Percentiles rank a stretch among this genome's conserved stretches.
Evolutionary conservation across 306 rosid genomes (phyloP).

Genomic region (Alnus glutinosa): DNA sequence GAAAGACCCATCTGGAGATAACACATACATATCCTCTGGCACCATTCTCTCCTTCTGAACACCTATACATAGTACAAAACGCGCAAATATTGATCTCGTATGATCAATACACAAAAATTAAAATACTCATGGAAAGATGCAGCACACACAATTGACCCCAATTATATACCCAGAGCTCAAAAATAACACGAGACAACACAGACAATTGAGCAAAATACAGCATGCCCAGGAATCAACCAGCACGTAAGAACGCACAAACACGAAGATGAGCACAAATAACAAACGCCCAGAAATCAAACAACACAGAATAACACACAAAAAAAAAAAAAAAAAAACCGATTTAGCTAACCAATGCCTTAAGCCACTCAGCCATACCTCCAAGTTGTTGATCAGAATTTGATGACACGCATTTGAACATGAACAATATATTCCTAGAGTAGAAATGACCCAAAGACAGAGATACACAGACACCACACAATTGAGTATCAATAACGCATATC

Average conservation of each 20-base stretch:
- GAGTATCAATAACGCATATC: slow-evolving; percentile 6
- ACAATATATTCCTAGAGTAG: background rate
- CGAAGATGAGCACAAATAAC: slow-evolving; percentile 15
- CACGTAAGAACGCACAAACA: background rate
- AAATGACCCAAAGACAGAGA: background rate
- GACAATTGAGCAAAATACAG: slow-evolving; percentile 16
- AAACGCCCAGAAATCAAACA: slow-evolving; percentile 25
- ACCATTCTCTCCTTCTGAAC: slow-evolving; percentile 98
- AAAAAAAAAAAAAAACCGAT: background rate
- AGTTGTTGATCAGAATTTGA: no score
- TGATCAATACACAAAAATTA: slow-evolving; percentile 7
- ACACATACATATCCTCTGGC: slow-evolving; percentile 88
- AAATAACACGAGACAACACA: background rate
- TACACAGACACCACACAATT: slow-evolving; percentile 13
- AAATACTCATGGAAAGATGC: slow-evolving; percentile 13
- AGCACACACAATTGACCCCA: slow-evolving; percentile 12
- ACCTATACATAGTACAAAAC: slow-evolving; percentile 47
- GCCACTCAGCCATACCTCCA: no score
- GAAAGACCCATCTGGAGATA: slow-evolving; percentile 64
- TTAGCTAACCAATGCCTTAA: no score
- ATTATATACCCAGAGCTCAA: background rate
- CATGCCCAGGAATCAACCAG: background rate
- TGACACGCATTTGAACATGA: background rate
- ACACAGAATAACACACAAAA: background rate
- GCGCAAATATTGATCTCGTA: slow-evolving; percentile 9